Conservation (phyloP, 2,329 filamentous ascomycete species). For the Orbilia quercus region DNA sequence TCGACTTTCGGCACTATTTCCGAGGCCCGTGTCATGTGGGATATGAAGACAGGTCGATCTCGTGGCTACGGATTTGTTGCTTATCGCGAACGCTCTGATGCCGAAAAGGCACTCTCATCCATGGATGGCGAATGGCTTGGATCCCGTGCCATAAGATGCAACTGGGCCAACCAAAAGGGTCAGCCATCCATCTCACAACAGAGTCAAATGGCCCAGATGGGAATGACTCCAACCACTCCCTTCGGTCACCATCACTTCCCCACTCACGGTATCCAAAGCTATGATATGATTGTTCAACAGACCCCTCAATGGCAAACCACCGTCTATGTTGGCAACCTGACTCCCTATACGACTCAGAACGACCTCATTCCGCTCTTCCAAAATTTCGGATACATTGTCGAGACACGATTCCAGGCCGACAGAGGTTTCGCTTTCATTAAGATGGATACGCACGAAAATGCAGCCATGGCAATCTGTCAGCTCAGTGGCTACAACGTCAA, state of each 20-base stretch:
- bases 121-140: conserved; percentile 99
- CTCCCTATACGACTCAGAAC: conserved; percentile 95
- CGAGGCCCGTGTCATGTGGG: conserved; percentile 99
- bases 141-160: conserved; percentile 96
- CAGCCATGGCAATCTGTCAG: conserved; percentile 97
- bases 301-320: conserved; percentile 98
- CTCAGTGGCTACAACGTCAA: conserved; percentile 98
- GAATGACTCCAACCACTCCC: conserved; percentile 95
- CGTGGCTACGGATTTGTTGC: conserved; percentile 98
- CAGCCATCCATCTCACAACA: conserved; percentile 98
- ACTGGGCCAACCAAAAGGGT: conserved; percentile 99
- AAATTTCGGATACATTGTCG: conserved; percentile 97
- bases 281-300: conserved; percentile 95
- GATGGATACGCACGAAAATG: conserved; percentile 98
- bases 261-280: conserved; percentile 94
- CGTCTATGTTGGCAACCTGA: conserved; percentile 96
- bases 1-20: conserved; percentile 95
- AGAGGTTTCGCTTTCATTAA: conserved; percentile 98
- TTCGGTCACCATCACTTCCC: conserved; percentile 98
- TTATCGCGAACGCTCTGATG: conserved; percentile 91
- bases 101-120: conserved; percentile 93
- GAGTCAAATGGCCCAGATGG: conserved; percentile 95
- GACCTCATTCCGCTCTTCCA: conserved; percentile 98
- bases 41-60: conserved; percentile 99
- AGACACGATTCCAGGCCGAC: conserved; percentile 97